Evolutionary conservation across 805 yeast species (phyloP), one percentile per base, ranked within the genome.

Genomic region (Candida boleticola): DNA sequence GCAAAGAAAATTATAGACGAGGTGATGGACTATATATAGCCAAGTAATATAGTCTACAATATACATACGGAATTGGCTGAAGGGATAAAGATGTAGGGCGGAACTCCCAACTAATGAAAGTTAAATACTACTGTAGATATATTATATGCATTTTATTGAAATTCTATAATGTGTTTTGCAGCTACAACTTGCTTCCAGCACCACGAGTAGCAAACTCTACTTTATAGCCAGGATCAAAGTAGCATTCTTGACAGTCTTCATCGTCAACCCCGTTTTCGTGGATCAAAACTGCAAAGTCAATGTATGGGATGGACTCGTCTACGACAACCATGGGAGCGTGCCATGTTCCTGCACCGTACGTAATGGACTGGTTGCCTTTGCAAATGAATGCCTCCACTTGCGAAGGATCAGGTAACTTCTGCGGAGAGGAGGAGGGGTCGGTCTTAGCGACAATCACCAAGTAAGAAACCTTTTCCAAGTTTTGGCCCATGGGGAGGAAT

Each of bases 281-380:
- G 25, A 88, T 83, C 40, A 89, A 66, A n/a, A 92, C 97, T 2
- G 88, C 90, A 64, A 90, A 92, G 55, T 92, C 96, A 21, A 70
- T 60, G 43, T 66, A 59, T 0, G 64, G 58, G 11, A 83, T 64
- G 3, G 68, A 66, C 20, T 76, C 79, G 26, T 82, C 83, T 7
- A 89, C 60, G 1, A 88, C 92, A 18, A 92, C 83, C 98, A 90
- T 90, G 3, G 98, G 97, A 0, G 97, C 96, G 59, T 90, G 98
- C 98, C 98, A 90, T 3, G 83, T 78, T 1, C 85, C 88, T 10
- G 76, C 78, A 0, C 89, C 95, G 59, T 89, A 89, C 0, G 97
- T 90, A 3, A 90, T 89, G 0, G 96, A 86, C 56, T 89, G 96
- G 58, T 86, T 83, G 0, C 96, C 96, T 42, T 66, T 74, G 49